Evolutionary conservation across 2,329 filamentous ascomycete species (phyloP).

Genomic region (Coniochaeta sp.): DNA sequence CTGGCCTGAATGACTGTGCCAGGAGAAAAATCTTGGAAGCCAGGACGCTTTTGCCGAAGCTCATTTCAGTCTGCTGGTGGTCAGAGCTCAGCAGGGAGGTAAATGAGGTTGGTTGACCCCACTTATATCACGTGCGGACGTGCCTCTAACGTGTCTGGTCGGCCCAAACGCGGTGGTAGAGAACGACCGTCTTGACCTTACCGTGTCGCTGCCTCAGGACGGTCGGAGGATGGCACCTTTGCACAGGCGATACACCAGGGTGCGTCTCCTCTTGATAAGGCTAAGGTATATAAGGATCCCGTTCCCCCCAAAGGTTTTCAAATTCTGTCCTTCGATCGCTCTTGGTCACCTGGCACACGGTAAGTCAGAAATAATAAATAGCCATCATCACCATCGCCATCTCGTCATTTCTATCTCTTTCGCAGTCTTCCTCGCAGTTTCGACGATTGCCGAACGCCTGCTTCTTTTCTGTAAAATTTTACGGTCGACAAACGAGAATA

Average conservation of each 20-base stretch:
- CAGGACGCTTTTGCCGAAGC: not conserved
- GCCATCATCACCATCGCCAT: constrained; percentile 2
- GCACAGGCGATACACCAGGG: not conserved
- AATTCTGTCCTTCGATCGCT: not conserved
- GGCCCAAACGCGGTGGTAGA: too few relatives aligned
- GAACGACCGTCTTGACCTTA: too few relatives aligned
- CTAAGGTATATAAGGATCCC: not conserved
- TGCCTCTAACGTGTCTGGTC: too few relatives aligned
- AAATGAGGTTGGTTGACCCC: too few relatives aligned
- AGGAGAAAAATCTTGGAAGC: not conserved
- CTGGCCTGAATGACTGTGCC: not conserved
- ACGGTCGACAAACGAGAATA: not conserved
- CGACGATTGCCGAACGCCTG: not conserved
- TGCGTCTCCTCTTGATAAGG: not conserved
- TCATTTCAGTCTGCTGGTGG: not conserved
- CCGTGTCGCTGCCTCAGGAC: too few relatives aligned
- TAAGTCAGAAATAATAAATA: not conserved
- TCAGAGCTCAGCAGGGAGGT: not conserved
- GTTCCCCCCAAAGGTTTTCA: not conserved
- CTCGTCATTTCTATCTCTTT: not conserved
- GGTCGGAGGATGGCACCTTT: too few relatives aligned
- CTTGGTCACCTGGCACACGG: not conserved
- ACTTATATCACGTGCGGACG: too few relatives aligned
- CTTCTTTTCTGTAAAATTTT: not conserved
- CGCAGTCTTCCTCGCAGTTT: not conserved